phyloP scores from a whole-genome alignment of 768 basidiomycete genomes.

The Boletus barrowsii region DNA sequence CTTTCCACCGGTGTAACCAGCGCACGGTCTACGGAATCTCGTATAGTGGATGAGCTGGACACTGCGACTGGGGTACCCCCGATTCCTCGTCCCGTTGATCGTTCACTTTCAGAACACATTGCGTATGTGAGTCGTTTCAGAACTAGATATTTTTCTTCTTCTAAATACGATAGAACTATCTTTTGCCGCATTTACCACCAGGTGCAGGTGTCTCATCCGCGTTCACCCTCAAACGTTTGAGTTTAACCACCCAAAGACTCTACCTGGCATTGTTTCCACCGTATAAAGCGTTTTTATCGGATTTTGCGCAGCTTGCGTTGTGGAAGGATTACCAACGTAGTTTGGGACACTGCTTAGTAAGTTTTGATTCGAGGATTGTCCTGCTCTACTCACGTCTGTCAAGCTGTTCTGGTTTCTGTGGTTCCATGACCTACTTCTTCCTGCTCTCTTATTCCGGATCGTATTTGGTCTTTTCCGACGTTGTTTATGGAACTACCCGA shows the following conservation, averaged over 20 bases:
- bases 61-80: background rate
- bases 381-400: constrained; percentile 1
- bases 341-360: constrained; percentile 47
- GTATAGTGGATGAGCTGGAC: background rate
- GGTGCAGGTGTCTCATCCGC: constrained; percentile 36
- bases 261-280: constrained; percentile 51
- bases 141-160: constrained; percentile 5
- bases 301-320: constrained; percentile 44
- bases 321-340: constrained; percentile 55
- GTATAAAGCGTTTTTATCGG: constrained; percentile 44
- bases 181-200: constrained; percentile 49
- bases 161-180: constrained; percentile 31
- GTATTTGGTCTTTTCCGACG: constrained; percentile 47
- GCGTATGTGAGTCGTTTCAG: constrained; percentile 21
- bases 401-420: constrained; percentile 65
- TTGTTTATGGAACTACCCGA: constrained; percentile 53
- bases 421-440: constrained; percentile 55
- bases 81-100: constrained; percentile 4
- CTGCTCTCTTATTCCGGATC: constrained; percentile 48
- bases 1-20: constrained; percentile 30
- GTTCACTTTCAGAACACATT: constrained; percentile 27
- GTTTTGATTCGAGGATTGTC: constrained; percentile 22
- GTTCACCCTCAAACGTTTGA: constrained; percentile 55
- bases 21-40: constrained; percentile 16
- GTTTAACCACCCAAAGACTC: constrained; percentile 50